phyloP scores from a whole-genome alignment of 495 filamentous ascomycete genomes.

The Daldinia bambusicola region DNA sequence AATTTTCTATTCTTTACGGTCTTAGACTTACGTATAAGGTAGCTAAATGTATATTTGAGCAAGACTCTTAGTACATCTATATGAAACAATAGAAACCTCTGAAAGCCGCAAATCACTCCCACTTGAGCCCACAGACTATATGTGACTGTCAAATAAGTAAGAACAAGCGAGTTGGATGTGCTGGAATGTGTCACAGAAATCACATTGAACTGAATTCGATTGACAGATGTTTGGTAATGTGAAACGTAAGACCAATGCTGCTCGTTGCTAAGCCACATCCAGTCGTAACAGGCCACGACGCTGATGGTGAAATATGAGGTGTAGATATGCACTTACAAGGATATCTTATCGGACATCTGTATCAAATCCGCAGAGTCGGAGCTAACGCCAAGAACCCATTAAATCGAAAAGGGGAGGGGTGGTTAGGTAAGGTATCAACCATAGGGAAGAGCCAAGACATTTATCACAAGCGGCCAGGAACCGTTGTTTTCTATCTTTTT shows the following conservation, averaged over 20 bases:
- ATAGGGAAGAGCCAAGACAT: conserved; percentile 35
- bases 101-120: not conserved
- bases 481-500: conserved; percentile 12
- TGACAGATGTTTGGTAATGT: conserved; percentile 8
- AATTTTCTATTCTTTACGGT: not conserved
- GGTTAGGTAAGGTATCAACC: not conserved
- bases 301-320: conserved; percentile 14
- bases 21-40: not conserved
- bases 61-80: conserved; percentile 17
- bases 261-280: conserved; percentile 32
- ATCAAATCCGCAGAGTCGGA: conserved; percentile 27
- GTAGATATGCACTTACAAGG: conserved; percentile 36
- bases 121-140: not conserved
- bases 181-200: not conserved
- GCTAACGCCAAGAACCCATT: conserved; percentile 27
- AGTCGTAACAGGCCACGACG: conserved; percentile 31
- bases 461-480: conserved; percentile 27
- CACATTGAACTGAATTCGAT: not conserved
- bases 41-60: conserved; percentile 13
- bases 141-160: not conserved
- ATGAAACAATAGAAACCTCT: conserved; percentile 2
- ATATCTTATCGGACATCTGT: conserved; percentile 9
- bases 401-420: conserved; percentile 26
- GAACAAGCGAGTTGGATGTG: not conserved
- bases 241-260: conserved; percentile 25